phyloP scores from a whole-genome alignment of 108 stramenopile species.

The Discostella pseudostelligera region DNA sequence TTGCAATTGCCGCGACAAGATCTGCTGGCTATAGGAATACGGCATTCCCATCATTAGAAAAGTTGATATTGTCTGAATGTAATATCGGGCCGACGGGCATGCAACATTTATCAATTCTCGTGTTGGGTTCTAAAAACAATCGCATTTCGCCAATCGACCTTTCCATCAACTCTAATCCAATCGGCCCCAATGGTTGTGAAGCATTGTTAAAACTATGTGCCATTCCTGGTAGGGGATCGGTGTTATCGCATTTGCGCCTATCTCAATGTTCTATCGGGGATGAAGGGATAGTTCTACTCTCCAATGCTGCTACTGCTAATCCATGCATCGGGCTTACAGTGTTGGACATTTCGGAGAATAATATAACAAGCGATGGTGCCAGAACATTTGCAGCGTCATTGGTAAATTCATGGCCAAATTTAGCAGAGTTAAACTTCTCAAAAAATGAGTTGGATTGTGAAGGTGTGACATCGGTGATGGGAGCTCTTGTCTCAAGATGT shows the following conservation, averaged over 20 bases:
- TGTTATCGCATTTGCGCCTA: slow-evolving; percentile 34
- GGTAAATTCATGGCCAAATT: slow-evolving; percentile 25
- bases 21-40: neutral
- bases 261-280: slow-evolving; percentile 49
- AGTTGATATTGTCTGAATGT: slow-evolving; percentile 58
- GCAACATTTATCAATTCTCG: slow-evolving; percentile 12
- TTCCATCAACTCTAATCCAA: slow-evolving; percentile 28
- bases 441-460: slow-evolving; percentile 44
- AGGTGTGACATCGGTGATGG: slow-evolving; percentile 32
- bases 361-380: slow-evolving; percentile 39
- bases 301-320: slow-evolving; percentile 10
- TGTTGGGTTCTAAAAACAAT: slow-evolving; percentile 4
- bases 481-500: slow-evolving; percentile 13
- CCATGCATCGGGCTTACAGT: slow-evolving; percentile 26
- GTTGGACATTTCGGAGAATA: slow-evolving; percentile 56
- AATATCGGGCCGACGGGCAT: slow-evolving; percentile 37
- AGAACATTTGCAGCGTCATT: slow-evolving; percentile 31
- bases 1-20: slow-evolving; percentile 27
- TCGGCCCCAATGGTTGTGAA: slow-evolving; percentile 29
- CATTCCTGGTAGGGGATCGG: slow-evolving; percentile 16
- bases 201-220: slow-evolving; percentile 18
- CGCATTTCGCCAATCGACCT: slow-evolving; percentile 20
- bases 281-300: slow-evolving; percentile 47
- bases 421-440: slow-evolving; percentile 46
- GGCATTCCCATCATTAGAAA: slow-evolving; percentile 29